These are phyloP conservation scores for Xylariaceae sp. DNA, from an alignment of 2,329 filamentous ascomycete genomes.

Conservation along the genomic window DNA sequence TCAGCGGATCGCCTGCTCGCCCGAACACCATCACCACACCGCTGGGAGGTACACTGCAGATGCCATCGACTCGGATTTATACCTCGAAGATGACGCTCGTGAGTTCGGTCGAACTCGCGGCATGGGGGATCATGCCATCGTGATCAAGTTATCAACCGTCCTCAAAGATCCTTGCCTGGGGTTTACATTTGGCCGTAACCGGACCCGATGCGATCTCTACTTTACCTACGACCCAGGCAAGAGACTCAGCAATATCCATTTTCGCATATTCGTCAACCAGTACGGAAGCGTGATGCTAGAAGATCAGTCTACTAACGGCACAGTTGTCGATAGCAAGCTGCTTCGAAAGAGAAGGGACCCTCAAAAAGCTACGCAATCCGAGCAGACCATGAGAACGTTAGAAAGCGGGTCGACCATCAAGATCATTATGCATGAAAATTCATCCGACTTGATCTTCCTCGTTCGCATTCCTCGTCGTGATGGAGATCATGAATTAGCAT, in stretches of 20 bases:
- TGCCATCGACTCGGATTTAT: conserved; percentile 55
- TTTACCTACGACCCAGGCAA: conserved; percentile 68
- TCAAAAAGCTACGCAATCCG: conserved; percentile 38
- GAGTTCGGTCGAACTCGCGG: conserved; percentile 56
- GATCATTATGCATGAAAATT: conserved; percentile 59
- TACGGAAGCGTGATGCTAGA: conserved; percentile 87
- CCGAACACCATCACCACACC: conserved; percentile 51
- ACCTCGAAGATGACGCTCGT: conserved; percentile 52
- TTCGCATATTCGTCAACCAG: conserved; percentile 88
- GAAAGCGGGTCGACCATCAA: conserved; percentile 73
- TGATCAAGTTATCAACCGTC: conserved; percentile 75
- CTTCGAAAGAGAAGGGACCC: conserved; percentile 57
- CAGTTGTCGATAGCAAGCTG: conserved; percentile 75
- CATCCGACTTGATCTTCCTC: conserved; percentile 73
- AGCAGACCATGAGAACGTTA: conserved; percentile 61
- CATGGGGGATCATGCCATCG: conserved; percentile 68
- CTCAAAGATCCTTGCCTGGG: conserved; percentile 71
- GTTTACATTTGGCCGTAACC: conserved; percentile 85
- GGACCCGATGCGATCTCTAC: conserved; percentile 69
- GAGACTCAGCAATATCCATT: conserved; percentile 92
- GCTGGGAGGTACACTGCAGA: conserved; percentile 53
- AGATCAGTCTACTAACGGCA: conserved; percentile 95
- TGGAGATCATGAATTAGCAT: conserved; percentile 65
- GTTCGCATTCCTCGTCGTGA: conserved; percentile 82
- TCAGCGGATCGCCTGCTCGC: conserved; percentile 46